phyloP scores from a whole-genome alignment of 805 yeast genomes.

The Ogataea methanolica region DNA sequence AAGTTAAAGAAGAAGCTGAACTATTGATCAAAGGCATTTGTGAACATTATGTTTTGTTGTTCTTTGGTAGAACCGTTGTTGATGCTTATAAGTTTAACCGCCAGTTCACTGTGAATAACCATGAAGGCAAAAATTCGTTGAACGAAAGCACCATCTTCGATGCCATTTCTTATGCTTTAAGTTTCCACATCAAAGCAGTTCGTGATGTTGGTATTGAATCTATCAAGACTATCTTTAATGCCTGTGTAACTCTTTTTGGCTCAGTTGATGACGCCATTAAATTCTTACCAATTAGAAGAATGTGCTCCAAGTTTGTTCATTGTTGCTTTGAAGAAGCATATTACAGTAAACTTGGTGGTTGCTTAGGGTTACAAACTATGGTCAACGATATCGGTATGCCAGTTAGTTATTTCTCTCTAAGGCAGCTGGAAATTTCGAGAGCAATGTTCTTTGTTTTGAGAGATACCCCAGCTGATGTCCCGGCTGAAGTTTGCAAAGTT shows the following conservation, averaged over 20 bases:
- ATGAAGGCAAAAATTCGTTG: constrained; percentile 70
- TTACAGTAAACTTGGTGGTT: constrained; percentile 84
- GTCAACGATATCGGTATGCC: constrained; percentile 66
- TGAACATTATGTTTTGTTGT: constrained; percentile 74
- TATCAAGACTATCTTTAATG: constrained; percentile 53
- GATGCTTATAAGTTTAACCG: constrained; percentile 65
- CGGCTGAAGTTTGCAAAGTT: constrained; percentile 65
- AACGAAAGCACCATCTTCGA: constrained; percentile 67
- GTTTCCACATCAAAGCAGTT: constrained; percentile 69
- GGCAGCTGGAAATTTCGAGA: constrained; percentile 80
- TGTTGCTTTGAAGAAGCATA: constrained; percentile 87
- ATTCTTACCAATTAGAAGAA: constrained; percentile 69
- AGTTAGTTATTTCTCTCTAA: constrained; percentile 62
- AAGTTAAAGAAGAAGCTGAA: constrained; percentile 63
- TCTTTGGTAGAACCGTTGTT: constrained; percentile 67
- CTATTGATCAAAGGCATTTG: constrained; percentile 59
- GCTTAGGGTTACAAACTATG: constrained; percentile 73
- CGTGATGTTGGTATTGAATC: constrained; percentile 67
- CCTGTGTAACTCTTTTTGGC: constrained; percentile 67
- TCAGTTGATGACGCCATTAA: constrained; percentile 57
- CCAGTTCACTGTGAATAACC: constrained; percentile 68
- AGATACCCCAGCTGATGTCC: constrained; percentile 87
- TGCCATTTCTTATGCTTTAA: constrained; percentile 74
- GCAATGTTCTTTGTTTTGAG: constrained; percentile 85
- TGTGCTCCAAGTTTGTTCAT: constrained; percentile 82